A percentile compares a stretch with the other conserved stretches of the same genome.
phyloP scores from a whole-genome alignment of 139 green algal genomes.

The Penium margaritaceum region DNA sequence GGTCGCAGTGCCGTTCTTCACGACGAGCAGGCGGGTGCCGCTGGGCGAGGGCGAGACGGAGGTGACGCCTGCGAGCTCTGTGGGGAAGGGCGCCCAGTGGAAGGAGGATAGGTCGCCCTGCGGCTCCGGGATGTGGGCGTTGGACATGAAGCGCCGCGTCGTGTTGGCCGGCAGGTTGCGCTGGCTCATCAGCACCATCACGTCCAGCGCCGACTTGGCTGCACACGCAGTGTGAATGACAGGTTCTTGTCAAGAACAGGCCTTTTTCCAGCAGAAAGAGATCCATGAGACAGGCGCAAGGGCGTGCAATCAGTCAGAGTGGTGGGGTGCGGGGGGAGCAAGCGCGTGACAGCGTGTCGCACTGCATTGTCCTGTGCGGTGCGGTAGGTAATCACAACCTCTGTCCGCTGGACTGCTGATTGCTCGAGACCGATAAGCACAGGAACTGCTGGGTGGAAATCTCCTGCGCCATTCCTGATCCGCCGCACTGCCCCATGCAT shows the following conservation, averaged over 20 bases:
- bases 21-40: slow-evolving; percentile 42
- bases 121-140: slow-evolving; percentile 42
- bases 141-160: slow-evolving; percentile 56
- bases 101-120: slow-evolving; percentile 16
- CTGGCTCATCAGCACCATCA: slow-evolving; percentile 53
- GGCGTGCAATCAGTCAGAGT: too few relatives aligned
- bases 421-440: too few relatives aligned
- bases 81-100: slow-evolving; percentile 47
- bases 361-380: too few relatives aligned
- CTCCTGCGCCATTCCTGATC: too few relatives aligned
- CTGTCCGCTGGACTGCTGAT: too few relatives aligned
- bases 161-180: slow-evolving; percentile 69
- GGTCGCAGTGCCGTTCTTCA: slow-evolving; percentile 13
- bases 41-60: slow-evolving; percentile 58
- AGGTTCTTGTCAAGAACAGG: background rate
- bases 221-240: background rate
- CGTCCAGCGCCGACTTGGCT: slow-evolving; percentile 32
- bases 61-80: slow-evolving; percentile 52
- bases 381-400: too few relatives aligned
- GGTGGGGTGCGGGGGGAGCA: background rate
- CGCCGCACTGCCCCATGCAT: too few relatives aligned
- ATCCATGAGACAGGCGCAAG: background rate
- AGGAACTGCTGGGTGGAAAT: too few relatives aligned
- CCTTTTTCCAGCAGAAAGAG: background rate
- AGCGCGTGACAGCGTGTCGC: too few relatives aligned